These are phyloP conservation scores for Kazachstania sp. DNA, from an alignment of 1,139 yeast genomes.

Conservation along the genomic window DNA sequence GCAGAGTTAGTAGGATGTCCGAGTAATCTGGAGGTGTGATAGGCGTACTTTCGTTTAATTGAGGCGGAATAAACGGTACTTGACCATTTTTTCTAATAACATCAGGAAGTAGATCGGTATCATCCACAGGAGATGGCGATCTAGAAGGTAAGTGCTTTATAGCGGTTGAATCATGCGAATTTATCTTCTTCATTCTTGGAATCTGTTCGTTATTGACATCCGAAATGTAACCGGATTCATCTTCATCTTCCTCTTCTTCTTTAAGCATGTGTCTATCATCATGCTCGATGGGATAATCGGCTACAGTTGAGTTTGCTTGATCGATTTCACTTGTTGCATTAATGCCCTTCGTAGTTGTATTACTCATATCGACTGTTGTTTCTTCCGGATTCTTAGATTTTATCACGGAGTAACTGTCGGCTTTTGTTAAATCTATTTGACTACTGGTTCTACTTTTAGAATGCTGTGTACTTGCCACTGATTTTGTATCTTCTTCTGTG, in stretches of 20 bases:
- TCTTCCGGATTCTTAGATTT: not conserved
- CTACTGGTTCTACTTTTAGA: not conserved
- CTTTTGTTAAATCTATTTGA: not conserved
- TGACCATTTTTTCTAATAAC: not conserved
- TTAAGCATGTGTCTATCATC: not conserved
- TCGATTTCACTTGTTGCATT: not conserved
- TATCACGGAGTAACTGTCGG: not conserved
- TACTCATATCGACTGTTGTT: not conserved
- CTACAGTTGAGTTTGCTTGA: not conserved
- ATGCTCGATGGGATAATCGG: not conserved
- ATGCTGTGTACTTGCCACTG: not conserved
- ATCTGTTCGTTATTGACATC: not conserved
- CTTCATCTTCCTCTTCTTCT: not conserved
- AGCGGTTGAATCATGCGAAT: not conserved
- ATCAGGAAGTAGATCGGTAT: not conserved
- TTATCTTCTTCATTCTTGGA: not conserved
- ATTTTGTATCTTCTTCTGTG: not conserved
- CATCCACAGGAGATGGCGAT: too few species aligned
- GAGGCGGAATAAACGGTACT: not conserved
- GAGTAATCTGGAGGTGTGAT: not conserved
- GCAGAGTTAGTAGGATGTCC: constrained; percentile 10
- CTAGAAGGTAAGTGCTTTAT: not conserved
- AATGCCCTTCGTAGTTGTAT: not conserved
- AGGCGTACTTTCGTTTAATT: not conserved
- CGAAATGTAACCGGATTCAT: not conserved